These are phyloP conservation scores for Anaeramoeba flamelloides DNA, from an alignment of 78 protist species.

Conservation along the genomic window DNA sequence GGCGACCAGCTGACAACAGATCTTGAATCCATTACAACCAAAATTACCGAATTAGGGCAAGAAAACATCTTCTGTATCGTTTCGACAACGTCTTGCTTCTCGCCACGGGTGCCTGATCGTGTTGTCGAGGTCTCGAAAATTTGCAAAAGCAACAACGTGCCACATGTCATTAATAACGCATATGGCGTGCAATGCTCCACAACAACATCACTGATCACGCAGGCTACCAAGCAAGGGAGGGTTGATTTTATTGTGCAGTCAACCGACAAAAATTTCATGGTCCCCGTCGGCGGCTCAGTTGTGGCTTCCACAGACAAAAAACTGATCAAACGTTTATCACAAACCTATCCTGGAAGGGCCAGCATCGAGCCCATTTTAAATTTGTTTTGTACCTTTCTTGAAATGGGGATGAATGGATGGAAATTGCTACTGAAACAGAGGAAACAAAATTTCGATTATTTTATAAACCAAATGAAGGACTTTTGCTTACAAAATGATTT, in stretches of 20 bases:
- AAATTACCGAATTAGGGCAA: constrained; percentile 27
- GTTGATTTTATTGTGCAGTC: constrained; percentile 72
- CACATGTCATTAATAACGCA: constrained; percentile 91
- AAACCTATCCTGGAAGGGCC: constrained; percentile 73
- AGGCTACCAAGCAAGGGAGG: constrained; percentile 29
- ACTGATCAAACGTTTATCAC: constrained; percentile 6
- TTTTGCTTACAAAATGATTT: constrained; percentile 19
- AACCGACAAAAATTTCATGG: constrained; percentile 94
- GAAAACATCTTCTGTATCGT: constrained; percentile 64
- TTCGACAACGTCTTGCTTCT: constrained; percentile 85
- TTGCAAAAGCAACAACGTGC: constrained; percentile 43
- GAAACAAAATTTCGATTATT: not conserved
- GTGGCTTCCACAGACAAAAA: not conserved
- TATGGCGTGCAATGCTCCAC: constrained; percentile 75
- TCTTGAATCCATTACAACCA: constrained; percentile 11
- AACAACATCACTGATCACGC: constrained; percentile 11
- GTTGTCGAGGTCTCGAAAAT: constrained; percentile 50
- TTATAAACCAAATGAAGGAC: not conserved
- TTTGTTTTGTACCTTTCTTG: constrained; percentile 72
- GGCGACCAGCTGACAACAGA: constrained; percentile 44
- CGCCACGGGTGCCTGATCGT: constrained; percentile 85
- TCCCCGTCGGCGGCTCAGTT: constrained; percentile 95
- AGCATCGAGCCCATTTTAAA: constrained; percentile 54
- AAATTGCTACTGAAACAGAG: not conserved
- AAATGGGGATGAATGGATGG: constrained; percentile 56